A percentile compares a stretch with the other conserved stretches of the same genome.
Conservation (phyloP, 257 asterid species). For the Knoxia roxburghii region DNA sequence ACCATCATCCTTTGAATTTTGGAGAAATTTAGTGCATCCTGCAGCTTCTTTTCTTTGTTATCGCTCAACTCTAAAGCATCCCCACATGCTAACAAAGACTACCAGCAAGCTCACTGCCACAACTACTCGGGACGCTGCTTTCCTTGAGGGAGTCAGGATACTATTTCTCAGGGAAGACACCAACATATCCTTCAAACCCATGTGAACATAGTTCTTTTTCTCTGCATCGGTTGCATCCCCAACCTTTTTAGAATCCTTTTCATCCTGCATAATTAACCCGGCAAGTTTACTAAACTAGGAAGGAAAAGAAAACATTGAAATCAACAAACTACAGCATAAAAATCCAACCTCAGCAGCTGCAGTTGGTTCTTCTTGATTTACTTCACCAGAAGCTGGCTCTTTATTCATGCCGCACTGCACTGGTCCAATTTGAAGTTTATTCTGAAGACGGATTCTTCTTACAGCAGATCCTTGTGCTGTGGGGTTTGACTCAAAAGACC, state of each 20-base stretch:
- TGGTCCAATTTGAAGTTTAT: constrained; percentile 50
- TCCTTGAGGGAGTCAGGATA: constrained; percentile 12
- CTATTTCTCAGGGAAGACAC: constrained; percentile 12
- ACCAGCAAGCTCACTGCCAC: constrained; percentile 35
- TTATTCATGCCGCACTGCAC: constrained; percentile 32
- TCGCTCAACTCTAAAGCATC: constrained; percentile 21
- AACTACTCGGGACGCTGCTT: constrained; percentile 19
- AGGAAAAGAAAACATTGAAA: not conserved
- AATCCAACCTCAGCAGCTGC: constrained; percentile 39
- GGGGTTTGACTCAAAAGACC: constrained; percentile 9
- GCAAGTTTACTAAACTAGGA: not conserved
- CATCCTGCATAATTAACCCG: constrained; percentile 45
- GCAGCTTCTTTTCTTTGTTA: not conserved
- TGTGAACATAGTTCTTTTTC: too few species aligned
- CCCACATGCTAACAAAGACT: constrained; percentile 37
- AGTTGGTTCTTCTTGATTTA: constrained; percentile 18
- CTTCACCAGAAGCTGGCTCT: constrained; percentile 24
- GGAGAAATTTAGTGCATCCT: not conserved
- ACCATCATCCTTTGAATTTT: not conserved
- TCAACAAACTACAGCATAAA: not conserved
- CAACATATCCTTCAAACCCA: constrained; percentile 13
- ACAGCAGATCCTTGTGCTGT: constrained; percentile 57
- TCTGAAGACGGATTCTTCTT: constrained; percentile 59
- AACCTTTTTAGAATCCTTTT: constrained; percentile 15
- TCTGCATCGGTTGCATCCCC: constrained; percentile 16